Evolutionary conservation across 805 yeast genomes (phyloP).

Genomic region (Crinitomyces ghanaensis): DNA sequence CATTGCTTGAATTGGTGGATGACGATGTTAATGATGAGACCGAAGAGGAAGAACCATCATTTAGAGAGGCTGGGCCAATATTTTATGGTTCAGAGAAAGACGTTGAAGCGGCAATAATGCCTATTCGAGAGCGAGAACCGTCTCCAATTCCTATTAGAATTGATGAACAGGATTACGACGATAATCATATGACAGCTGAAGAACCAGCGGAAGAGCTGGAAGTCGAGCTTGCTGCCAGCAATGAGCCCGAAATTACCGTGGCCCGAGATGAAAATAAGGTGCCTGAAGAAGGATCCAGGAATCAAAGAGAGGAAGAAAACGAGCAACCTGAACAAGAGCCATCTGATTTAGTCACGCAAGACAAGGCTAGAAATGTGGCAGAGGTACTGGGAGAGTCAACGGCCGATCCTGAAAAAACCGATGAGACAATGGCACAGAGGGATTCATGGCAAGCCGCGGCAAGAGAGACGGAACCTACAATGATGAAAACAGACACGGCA

Average conservation of each 20-base stretch:
- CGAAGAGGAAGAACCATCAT: conserved; percentile 25
- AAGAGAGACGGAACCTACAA: too few relatives aligned
- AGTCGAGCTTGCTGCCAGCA: conserved; percentile 1
- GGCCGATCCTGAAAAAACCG: too few relatives aligned
- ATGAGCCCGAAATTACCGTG: background rate
- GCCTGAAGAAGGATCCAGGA: too few relatives aligned
- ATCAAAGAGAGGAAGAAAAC: background rate
- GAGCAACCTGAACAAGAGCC: background rate
- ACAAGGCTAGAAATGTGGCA: too few relatives aligned
- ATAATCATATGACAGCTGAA: background rate
- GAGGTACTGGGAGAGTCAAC: too few relatives aligned
- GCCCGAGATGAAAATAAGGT: background rate
- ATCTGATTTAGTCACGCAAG: background rate
- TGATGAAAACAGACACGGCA: too few relatives aligned
- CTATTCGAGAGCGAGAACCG: background rate
- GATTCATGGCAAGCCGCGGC: too few relatives aligned
- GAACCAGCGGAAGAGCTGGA: background rate
- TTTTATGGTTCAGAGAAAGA: background rate
- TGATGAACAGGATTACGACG: too few relatives aligned
- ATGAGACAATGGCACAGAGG: too few relatives aligned
- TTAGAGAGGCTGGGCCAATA: background rate
- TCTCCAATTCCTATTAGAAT: too few relatives aligned
- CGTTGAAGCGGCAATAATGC: conserved; percentile 1
- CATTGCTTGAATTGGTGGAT: conserved; percentile 38
- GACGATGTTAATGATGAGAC: conserved; percentile 36